Base-by-base conservation (phyloP, 1,284 basidiomycete genomes). In the Volvariella volvacea region DNA sequence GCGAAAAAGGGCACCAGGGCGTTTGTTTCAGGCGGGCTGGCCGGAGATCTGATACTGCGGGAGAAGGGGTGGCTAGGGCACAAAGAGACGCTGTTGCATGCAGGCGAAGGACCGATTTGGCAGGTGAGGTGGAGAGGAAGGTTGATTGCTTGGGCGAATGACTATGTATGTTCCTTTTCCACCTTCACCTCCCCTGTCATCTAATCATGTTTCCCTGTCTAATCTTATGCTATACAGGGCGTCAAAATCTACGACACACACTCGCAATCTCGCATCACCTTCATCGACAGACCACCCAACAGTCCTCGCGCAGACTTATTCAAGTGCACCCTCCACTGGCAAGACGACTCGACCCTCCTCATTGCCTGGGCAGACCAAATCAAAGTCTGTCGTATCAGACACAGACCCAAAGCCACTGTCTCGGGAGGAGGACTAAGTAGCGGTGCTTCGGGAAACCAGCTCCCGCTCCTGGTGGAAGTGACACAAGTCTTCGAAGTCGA, bases 11-110 rank as follows among this genome's bases (percentile, higher is more conserved):
- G 76, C 22, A 80, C 87, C 3, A 79, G 92, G n/a, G 80, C 88
- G 0, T 88, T 97, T 54, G 88, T 97, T 3, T 94, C 88, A 47
- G 96, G 95, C 34, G 96, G 96, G 3, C 79, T 97, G 78, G 86
- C 90, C 0, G 95, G 96, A 3, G 82, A 78, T 31, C 70, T 99
- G 20, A 73, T 91, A 10, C 60, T 95, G 51, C 81, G 90, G 52
- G 95, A 99, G 67, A 98, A 97, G 62, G 90, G 93, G 7, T 98
- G 95, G 94, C 70, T 98, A 2, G 94, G 95, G 0, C 90, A 97
- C 58, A 94, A 89, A 55, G 93, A 97, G 63, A 88, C 86, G 0
- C 64, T 88, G 3, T 64, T 99, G 17, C 89, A 96, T 57, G 74
- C 78, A 17, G 90, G 88, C 2, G 96, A 99, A 63, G 96, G 95